Base-by-base conservation (phyloP, 2,329 filamentous ascomycete genomes). In the Chaetomiaceae sp. region DNA sequence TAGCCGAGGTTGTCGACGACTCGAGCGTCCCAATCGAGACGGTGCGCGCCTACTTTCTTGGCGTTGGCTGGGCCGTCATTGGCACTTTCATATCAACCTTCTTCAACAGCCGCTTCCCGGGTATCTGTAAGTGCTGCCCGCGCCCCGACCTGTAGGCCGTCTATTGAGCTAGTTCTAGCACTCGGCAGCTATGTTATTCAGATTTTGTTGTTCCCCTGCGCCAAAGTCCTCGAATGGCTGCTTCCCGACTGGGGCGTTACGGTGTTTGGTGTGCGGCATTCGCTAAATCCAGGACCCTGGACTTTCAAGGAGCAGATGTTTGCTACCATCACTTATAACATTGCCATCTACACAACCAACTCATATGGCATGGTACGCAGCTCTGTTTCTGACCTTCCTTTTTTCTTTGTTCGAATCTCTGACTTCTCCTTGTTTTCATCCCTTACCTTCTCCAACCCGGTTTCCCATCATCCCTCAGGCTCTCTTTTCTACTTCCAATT, bases 151-250 rank as follows among this genome's bases (percentile, higher is more conserved):
- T 24, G 22, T 9, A 24, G 5, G 22, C 22, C 22, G 22, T 24
- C 6, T 9, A 9, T 24, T 5, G 22, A 24, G 22, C 6, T 9
- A 24, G 9, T 9, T 9, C 6, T 24, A 64, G 61, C 52, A 32
- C 49, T 68, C 6, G 59, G 55, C 42, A 60, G 64, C 6, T 59
- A 61, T 8, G 67, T 70, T 6, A 66, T 68, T 40, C 71, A 74
- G 56, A 68, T 74, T 34, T 59, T 74, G 3, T 62, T 74, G 0
- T 74, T 64, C 15, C 74, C 74, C 0, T 65, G 71, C 17, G 74
- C 68, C 5, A 68, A 68, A 34, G 59, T 66, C 7, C 61, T 74
- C 27, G 71, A 70, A 11, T 65, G 55, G 33, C 51, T 63, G 12
- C 55, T 77, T 0, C 74, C 74, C 0, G 66, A 70, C 42, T 71